These are phyloP conservation scores for Mycena olivaceomarginata DNA, from an alignment of 768 basidiomycete genomes.

Conservation along the genomic window DNA sequence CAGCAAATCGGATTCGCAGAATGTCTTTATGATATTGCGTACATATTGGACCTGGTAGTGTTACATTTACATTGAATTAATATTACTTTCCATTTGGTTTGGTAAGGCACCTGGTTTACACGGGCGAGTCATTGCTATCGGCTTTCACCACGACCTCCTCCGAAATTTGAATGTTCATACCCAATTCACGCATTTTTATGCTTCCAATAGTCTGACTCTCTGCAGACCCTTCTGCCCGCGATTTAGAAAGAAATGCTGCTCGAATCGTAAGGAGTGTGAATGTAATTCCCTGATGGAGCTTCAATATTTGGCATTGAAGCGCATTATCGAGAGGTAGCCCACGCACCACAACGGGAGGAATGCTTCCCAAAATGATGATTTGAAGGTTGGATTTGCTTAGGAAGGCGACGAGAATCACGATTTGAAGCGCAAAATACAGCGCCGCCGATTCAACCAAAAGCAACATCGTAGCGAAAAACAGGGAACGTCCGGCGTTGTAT, in stretches of 20 bases:
- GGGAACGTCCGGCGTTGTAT: background rate
- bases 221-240: background rate
- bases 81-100: background rate
- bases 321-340: background rate
- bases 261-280: constrained; percentile 24
- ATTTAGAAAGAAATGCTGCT: constrained; percentile 11
- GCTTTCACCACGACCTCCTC: constrained; percentile 1
- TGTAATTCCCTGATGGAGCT: background rate
- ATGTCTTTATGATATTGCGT: background rate
- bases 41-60: background rate
- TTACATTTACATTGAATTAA: background rate
- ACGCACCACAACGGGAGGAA: constrained; percentile 19
- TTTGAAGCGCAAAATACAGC: constrained; percentile 23
- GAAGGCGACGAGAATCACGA: constrained; percentile 9
- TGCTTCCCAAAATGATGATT: constrained; percentile 9
- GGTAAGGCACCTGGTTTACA: background rate
- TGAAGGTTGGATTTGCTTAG: constrained; percentile 11
- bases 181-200: background rate
- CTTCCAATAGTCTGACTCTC: constrained; percentile 5
- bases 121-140: background rate
- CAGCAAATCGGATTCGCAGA: background rate
- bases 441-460: constrained; percentile 27
- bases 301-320: background rate
- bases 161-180: background rate
- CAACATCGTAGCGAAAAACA: constrained; percentile 8